Evolutionary conservation across 2,329 filamentous ascomycete species (phyloP), one percentile per base, ranked within the genome.

Genomic region (Pseudogymnoascus sp.): DNA sequence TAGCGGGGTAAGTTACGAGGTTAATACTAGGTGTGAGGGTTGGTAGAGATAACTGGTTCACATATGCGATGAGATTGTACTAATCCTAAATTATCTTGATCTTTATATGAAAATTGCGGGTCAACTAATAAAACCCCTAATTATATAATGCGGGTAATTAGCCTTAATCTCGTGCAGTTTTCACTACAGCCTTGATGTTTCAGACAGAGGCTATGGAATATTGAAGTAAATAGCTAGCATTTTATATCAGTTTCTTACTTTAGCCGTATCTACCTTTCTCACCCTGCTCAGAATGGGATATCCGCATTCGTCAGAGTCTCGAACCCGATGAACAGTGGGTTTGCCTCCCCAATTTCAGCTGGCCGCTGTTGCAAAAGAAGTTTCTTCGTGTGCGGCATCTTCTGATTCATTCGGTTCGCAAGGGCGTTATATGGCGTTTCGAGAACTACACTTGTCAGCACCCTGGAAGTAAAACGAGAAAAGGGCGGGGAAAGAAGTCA

Each of bases 381-480:
- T 6, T 63, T 65, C 40, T 65, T 61, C 3, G 70, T 71, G n/a
- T 67, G 60, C 1, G 70, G 64, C 69, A 72, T 70, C 4, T 50
- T 38, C 40, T 66, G 63, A 11, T 68, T 66, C 56, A 69, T 14
- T 14, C 70, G 28, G 16, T 40, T 61, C 2, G 63, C 62, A 16
- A 72, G 62, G 8, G 68, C 67, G 67, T 72, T 71, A 63, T 68
- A 71, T 3, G 66, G 68, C 44, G 71, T 67, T 60, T 72, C 70
- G 5, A 69, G 70, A 23, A 69, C 66, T 62, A 33, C 47, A 56
- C 8, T 12, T 33, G n/a, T 56, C 31, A 56, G n/a, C 25, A 56
- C 47, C 25, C n/a, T 7, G 47, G 33, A 28, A 33, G n/a, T 12
- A 56, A 56, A 56, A 25, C 5, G 21, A 12, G 47, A 10, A 33